These are phyloP conservation scores for Calonectria leucothoes DNA, from an alignment of 2,329 filamentous ascomycete genomes.

Conservation along the genomic window DNA sequence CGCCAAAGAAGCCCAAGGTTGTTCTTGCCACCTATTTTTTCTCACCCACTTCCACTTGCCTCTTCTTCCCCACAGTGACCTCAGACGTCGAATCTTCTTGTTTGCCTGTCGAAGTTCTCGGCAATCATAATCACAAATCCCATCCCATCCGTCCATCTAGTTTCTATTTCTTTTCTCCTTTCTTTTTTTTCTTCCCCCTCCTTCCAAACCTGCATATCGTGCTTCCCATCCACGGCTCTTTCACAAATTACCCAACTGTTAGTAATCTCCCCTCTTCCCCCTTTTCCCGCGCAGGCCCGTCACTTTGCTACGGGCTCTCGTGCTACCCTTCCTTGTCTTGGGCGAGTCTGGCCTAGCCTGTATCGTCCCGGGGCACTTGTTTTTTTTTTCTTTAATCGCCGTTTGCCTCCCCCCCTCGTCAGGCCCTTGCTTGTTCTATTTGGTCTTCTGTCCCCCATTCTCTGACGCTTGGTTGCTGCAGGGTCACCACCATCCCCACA, in stretches of 20 bases:
- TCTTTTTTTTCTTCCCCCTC: slow-evolving; percentile 9
- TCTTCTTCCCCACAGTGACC: slow-evolving; percentile 26
- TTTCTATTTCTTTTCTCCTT: slow-evolving; percentile 19
- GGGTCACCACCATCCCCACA: slow-evolving; percentile 17
- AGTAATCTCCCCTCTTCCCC: slow-evolving; percentile 3
- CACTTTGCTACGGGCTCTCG: background rate
- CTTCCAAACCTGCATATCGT: background rate
- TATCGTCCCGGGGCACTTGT: background rate
- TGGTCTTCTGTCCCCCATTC: slow-evolving; percentile 8
- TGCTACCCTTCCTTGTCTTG: slow-evolving; percentile 4
- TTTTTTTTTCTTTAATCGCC: background rate
- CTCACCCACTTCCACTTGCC: slow-evolving; percentile 10
- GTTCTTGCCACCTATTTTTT: slow-evolving; percentile 10
- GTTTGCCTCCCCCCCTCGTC: background rate
- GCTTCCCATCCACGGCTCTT: background rate
- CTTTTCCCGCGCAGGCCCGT: background rate
- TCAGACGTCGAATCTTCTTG: slow-evolving; percentile 17
- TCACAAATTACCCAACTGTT: background rate
- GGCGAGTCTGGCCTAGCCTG: background rate
- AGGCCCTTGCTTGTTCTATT: background rate
- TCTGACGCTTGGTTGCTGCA: slow-evolving; percentile 19
- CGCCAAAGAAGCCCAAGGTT: background rate
- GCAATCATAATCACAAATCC: background rate
- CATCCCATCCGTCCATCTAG: slow-evolving; percentile 23
- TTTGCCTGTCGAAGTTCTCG: background rate